These are phyloP conservation scores for Bruguiera sexangula DNA, from an alignment of 345 rosid genomes.

Conservation along the genomic window DNA sequence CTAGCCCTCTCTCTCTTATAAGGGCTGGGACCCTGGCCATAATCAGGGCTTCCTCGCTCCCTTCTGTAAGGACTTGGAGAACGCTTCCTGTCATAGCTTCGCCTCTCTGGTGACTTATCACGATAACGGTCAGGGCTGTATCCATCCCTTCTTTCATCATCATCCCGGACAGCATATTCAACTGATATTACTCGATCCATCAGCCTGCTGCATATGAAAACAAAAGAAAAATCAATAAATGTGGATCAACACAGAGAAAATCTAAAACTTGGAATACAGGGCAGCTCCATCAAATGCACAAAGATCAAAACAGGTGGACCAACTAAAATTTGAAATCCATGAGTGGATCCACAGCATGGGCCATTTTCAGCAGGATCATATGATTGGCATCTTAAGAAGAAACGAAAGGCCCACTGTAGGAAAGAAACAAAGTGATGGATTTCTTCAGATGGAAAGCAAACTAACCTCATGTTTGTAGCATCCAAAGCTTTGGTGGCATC, in stretches of 20 bases:
- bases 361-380: too few species aligned
- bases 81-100: slow-evolving; percentile 52
- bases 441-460: neutral
- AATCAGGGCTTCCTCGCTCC: slow-evolving; percentile 87
- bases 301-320: too few species aligned
- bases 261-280: neutral
- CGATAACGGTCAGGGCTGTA: slow-evolving; percentile 58
- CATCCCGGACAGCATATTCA: slow-evolving; percentile 86
- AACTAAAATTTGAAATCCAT: too few species aligned
- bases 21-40: slow-evolving; percentile 71
- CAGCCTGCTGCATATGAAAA: slow-evolving; percentile 55
- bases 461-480: slow-evolving; percentile 63
- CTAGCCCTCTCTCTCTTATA: slow-evolving; percentile 58
- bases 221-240: neutral
- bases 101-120: slow-evolving; percentile 66
- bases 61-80: slow-evolving; percentile 81
- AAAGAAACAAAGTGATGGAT: neutral
- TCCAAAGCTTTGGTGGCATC: slow-evolving; percentile 82
- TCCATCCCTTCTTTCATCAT: slow-evolving; percentile 59
- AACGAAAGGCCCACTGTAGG: neutral
- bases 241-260: neutral
- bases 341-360: too few species aligned
- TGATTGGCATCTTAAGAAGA: too few species aligned
- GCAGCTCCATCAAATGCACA: too few species aligned
- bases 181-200: slow-evolving; percentile 79